A percentile compares a stretch with the other conserved stretches of the same genome.
These are phyloP conservation scores for Candida glaebosa DNA, from an alignment of 805 yeast genomes.

Conservation along the genomic window DNA sequence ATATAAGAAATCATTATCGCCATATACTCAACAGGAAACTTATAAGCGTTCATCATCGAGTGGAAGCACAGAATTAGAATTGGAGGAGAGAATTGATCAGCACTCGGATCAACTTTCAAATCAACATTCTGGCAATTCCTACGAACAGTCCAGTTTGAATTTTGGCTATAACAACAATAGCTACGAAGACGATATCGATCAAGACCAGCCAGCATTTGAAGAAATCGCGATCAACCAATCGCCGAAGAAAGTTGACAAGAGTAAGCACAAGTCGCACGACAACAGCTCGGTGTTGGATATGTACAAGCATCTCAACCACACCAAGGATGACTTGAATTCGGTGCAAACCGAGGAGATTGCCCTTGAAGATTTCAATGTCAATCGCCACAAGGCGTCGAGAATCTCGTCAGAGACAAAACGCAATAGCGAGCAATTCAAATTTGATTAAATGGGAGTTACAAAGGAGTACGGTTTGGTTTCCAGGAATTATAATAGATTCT, in stretches of 20 bases:
- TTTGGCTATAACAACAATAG: background rate
- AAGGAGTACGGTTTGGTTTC: background rate
- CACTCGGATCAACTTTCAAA: too few relatives aligned
- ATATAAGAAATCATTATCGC: background rate
- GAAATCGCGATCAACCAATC: too few relatives aligned
- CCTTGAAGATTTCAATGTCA: conserved; percentile 37
- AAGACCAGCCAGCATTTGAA: too few relatives aligned
- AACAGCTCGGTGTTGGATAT: conserved; percentile 31
- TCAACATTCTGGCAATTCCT: background rate
- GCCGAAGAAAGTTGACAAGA: background rate
- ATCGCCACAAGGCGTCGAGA: conserved; percentile 19
- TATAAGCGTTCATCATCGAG: conserved; percentile 1
- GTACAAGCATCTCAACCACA: conserved; percentile 23
- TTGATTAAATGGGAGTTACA: background rate
- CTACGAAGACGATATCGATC: background rate
- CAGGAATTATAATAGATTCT: background rate
- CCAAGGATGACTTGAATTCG: conserved; percentile 28
- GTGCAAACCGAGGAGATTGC: conserved; percentile 51
- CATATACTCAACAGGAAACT: background rate
- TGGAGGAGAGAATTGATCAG: too few relatives aligned
- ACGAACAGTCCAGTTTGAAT: background rate
- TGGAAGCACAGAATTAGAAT: conserved; percentile 1
- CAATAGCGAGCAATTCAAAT: conserved; percentile 1
- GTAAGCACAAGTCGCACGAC: conserved; percentile 16
- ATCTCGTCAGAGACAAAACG: conserved; percentile 18